These are phyloP conservation scores for Kalaharituber pfeilii DNA, from an alignment of 2,329 filamentous ascomycete species.

Conservation along the genomic window DNA sequence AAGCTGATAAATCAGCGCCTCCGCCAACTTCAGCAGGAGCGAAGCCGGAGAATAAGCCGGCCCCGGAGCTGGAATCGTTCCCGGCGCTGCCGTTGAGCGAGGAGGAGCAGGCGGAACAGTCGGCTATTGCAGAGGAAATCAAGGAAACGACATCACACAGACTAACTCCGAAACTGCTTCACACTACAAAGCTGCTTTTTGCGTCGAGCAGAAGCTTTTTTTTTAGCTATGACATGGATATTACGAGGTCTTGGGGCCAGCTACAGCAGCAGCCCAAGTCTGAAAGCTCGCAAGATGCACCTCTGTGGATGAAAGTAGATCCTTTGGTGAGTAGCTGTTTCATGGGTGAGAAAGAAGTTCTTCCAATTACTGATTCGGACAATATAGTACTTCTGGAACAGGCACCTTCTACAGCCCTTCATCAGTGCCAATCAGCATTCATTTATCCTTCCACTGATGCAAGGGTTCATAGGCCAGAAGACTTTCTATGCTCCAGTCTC, in stretches of 20 bases:
- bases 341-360: too few relatives aligned
- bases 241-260: conserved; percentile 47
- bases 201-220: conserved; percentile 62
- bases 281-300: conserved; percentile 29
- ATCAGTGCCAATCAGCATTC: conserved; percentile 52
- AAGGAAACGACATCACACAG: conserved; percentile 32
- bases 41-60: conserved; percentile 21
- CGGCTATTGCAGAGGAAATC: conserved; percentile 9
- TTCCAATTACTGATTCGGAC: conserved; percentile 5
- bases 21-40: not conserved
- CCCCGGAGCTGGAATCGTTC: conserved; percentile 1
- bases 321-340: conserved; percentile 34
- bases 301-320: conserved; percentile 57
- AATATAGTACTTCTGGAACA: conserved; percentile 73
- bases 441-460: conserved; percentile 66
- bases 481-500: conserved; percentile 43
- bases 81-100: conserved; percentile 2
- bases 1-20: conserved; percentile 8
- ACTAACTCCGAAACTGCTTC: conserved; percentile 66
- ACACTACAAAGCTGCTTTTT: conserved; percentile 71
- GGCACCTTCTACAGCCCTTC: conserved; percentile 54
- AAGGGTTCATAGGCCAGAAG: conserved; percentile 82
- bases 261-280: not conserved
- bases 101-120: conserved; percentile 4
- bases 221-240: conserved; percentile 86